phyloP scores from a whole-genome alignment of 176 grass and related monocot genomes.

The Ensete ventricosum region DNA sequence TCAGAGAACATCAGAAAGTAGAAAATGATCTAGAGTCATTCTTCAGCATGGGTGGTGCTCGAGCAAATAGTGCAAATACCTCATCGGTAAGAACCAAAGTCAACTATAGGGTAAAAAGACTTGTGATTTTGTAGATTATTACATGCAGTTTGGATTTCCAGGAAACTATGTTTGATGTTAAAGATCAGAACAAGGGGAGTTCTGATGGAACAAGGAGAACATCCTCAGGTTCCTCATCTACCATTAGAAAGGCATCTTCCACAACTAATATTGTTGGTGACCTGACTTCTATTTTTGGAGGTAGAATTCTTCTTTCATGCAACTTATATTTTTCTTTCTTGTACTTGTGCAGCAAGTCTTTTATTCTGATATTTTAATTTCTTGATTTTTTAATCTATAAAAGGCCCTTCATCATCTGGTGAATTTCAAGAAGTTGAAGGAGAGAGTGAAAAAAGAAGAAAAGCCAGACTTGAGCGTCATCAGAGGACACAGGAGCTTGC shows the following conservation, averaged over 20 bases:
- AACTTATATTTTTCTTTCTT: slow-evolving; percentile 4
- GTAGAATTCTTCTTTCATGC: slow-evolving; percentile 36
- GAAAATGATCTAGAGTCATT: slow-evolving; percentile 92
- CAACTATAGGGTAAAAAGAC: slow-evolving; percentile 9
- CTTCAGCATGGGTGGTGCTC: slow-evolving; percentile 58
- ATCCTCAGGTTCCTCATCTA: slow-evolving; percentile 46
- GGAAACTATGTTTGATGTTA: slow-evolving; percentile 67
- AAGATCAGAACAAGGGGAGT: slow-evolving; percentile 43
- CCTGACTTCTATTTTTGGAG: slow-evolving; percentile 90
- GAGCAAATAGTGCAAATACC: slow-evolving; percentile 64
- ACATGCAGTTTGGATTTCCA: slow-evolving; percentile 33
- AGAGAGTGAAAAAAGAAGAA: slow-evolving; percentile 80
- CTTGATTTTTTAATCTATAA: slow-evolving; percentile 2
- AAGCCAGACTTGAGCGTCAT: slow-evolving; percentile 65
- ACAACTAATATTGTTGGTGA: slow-evolving; percentile 87
- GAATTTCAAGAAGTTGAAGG: slow-evolving; percentile 91
- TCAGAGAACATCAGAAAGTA: slow-evolving; percentile 54
- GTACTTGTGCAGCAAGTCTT: neutral
- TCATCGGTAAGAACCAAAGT: slow-evolving; percentile 35
- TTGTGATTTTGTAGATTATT: neutral
- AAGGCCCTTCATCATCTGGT: slow-evolving; percentile 66
- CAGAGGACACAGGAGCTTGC: slow-evolving; percentile 59
- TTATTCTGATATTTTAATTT: neutral
- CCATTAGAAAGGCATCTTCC: slow-evolving; percentile 68
- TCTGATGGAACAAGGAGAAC: slow-evolving; percentile 36